Evolutionary conservation across 805 yeast species (phyloP), one percentile per base, ranked within the genome.

Genomic region (Starmera dryadoides): DNA sequence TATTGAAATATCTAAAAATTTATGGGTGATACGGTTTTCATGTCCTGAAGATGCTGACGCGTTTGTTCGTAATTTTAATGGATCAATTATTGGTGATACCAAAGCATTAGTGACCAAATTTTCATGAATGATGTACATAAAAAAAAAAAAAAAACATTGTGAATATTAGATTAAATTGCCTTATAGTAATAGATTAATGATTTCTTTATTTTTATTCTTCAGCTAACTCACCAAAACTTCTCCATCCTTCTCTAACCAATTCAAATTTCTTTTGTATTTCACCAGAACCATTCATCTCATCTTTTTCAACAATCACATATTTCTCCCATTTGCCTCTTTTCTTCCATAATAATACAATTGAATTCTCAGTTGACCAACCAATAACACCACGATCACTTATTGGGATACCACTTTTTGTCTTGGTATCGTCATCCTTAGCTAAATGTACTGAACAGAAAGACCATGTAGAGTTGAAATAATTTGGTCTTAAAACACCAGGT

Each of bases 391-490:
- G 53, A 33, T 62, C 62, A 25, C 28, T 25, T 25, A 25, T 25
- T 25, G 28, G 28, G 5, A n/a, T 25, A 25, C n/a, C n/a, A 36
- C 62, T 48, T 34, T 14, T 42, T 42, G 25, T 39, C 45, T 20
- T 41, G 46, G 23, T 32, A 12, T 45, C 47, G 36, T 48, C 49
- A 29, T 53, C 57, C 25, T 42, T 44, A 26, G 52, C 56, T 32
- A 75, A 57, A 49, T 85, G 81, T 14, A 77, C 68, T 0, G 91
- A 82, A 37, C 86, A 86, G 63, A 83, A 86, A 31, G 93, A 81
- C 96, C 96, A 89, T 14, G 84, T 81, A 2, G 91, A 81, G 37
- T 81, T 77, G 59, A 89, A 84, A 56, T 88, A 88, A 35, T 71
- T 69, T 18, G 88, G 85, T 42, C 79, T 73, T 37, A 86, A 68